Evolutionary conservation across 129 eudicot genomes (phyloP), one percentile per base, ranked within the genome.

Genomic region (Silybum marianum): DNA sequence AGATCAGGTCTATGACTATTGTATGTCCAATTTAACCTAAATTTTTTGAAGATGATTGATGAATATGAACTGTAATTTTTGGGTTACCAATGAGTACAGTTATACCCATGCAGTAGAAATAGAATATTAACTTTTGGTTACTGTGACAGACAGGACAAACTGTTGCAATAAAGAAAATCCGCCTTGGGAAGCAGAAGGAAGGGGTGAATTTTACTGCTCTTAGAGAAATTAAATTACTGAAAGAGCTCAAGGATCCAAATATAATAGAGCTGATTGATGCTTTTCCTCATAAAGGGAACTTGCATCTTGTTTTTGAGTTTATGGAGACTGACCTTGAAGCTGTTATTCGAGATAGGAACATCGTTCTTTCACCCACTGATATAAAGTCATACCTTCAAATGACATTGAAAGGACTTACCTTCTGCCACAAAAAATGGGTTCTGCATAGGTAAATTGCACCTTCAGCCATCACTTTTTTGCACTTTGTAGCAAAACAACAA

Each of bases 291-390:
- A 95, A 95, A 73, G 98, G 93, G 24, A 91, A 95, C 78, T 86
- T 95, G 78, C 99, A 95, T 84, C 97, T 95, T 71, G 99, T 95
- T 76, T 95, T 95, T 83, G 97, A 93, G 86, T 95, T 93, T 79
- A 95, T 95, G 99, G 99, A 95, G 85, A 95, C 95, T 67, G 99
- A 95, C 85, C 92, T 95, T n/a, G 99, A 95, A 89, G 98, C 99
- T 60, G 98, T 95, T 23, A 95, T 95, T 81, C 93, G 99, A 48
- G 98, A 95, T 84, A 88, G 97, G 58, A 93, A 95, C 82, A 93
- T 95, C 18, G 84, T 93, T 76, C 97, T 95, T 60, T 93, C 99
- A 7, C 98, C 97, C 18, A 93, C 93, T 54, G 99, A 95, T 83
- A 93, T 93, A 66, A 95, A 95, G 83, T 95, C 99, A 12, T 95